Evolutionary conservation across 2,329 filamentous ascomycete species (phyloP).

Genomic region (Epichloe sylvatica): DNA sequence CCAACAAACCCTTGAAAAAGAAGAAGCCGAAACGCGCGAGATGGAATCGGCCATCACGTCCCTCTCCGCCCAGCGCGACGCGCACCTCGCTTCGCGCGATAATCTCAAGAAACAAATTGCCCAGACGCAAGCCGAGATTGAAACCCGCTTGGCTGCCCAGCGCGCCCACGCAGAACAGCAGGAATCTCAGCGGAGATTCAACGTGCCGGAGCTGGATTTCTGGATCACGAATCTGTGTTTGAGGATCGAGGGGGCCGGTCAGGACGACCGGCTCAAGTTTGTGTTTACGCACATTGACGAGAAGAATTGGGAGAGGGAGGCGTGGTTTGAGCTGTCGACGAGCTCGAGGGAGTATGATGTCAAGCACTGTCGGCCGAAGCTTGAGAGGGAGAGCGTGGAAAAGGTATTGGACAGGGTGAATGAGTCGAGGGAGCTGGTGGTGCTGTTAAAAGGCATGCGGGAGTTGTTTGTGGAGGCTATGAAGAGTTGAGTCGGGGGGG

Average conservation of each 20-base stretch:
- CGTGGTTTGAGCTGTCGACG: slow-evolving; percentile 84
- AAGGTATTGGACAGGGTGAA: slow-evolving; percentile 66
- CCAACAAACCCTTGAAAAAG: slow-evolving; percentile 61
- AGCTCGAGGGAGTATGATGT: slow-evolving; percentile 74
- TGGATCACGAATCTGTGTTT: slow-evolving; percentile 88
- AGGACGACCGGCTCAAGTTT: slow-evolving; percentile 77
- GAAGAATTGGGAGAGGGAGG: slow-evolving; percentile 75
- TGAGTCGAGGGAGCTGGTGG: slow-evolving; percentile 59
- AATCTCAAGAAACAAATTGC: slow-evolving; percentile 46
- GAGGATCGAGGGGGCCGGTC: slow-evolving; percentile 76
- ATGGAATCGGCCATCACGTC: slow-evolving; percentile 51
- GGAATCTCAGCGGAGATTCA: slow-evolving; percentile 73
- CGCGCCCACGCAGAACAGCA: slow-evolving; percentile 58
- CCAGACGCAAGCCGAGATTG: slow-evolving; percentile 56
- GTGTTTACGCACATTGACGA: slow-evolving; percentile 79
- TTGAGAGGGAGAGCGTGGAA: slow-evolving; percentile 66
- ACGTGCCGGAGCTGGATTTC: slow-evolving; percentile 86
- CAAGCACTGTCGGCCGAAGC: slow-evolving; percentile 63
- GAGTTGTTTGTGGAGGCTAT: slow-evolving; percentile 59
- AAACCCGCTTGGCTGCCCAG: slow-evolving; percentile 56
- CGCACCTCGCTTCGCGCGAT: slow-evolving; percentile 43
- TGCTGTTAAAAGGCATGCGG: slow-evolving; percentile 69
- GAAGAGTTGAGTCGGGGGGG: slow-evolving; percentile 23
- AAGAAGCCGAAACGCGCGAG: slow-evolving; percentile 62
- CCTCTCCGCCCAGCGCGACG: slow-evolving; percentile 46